Base-by-base conservation (phyloP, 176 grass and related monocot species). In the Ananas comosus region DNA sequence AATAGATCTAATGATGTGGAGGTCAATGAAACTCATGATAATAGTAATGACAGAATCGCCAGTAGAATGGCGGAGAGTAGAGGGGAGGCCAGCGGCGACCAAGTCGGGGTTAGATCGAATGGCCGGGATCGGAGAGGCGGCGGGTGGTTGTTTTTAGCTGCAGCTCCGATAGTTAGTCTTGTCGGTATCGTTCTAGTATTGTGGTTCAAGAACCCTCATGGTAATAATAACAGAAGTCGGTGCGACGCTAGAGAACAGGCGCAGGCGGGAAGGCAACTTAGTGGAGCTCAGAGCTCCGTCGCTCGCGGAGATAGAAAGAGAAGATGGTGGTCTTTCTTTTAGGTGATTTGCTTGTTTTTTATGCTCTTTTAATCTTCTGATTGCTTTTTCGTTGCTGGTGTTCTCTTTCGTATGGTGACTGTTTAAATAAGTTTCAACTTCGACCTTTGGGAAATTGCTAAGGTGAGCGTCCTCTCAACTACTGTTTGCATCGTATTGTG, bases 291-390 rank as follows among this genome's bases (percentile, higher is more conserved):
- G 63, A 82, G 51, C 66, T 49, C 63, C 11, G 29, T 66, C 67
- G 13, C 77, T 67, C 72, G 68, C 52, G 81, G 33, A 52, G 80
- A 67, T 48, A 85, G 74, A 76, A 81, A 78, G 80, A 90, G 73
- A 75, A 88, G 82, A 82, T 93, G 86, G 89, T 97, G 93, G 93
- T 86, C 82, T 69, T 79, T 97, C 70, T 92, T 97, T 65, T 97
- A 85, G 79, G 56, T 67, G 25, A 49, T 7, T 13, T 67, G 13
- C 50, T 28, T 3, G 66, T 16, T 68, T 49, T 13, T 72, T 22
- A 9, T 21, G 33, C 19, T 71, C 9, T 61, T 7, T 19, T 23
- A 23, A 61, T 9, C 21, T 61, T 22, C 56, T 17, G 13, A 61
- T 61, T 61, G 56, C 56, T 61, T 7, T 2, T 61, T 61, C 21